phyloP scores from a whole-genome alignment of 2,329 filamentous ascomycete genomes.

The Colletotrichum sp. region DNA sequence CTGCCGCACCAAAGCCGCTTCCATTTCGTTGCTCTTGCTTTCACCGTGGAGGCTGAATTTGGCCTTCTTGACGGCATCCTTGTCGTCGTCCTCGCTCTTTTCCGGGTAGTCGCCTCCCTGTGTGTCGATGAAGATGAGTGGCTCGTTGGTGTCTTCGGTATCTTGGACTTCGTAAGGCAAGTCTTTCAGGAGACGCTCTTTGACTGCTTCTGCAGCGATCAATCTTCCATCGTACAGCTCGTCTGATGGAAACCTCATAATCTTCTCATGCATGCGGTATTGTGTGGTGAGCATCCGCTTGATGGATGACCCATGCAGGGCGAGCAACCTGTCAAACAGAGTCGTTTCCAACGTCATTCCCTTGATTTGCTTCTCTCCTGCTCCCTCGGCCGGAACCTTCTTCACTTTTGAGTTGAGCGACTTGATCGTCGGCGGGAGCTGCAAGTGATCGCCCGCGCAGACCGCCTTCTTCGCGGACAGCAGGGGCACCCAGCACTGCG shows the following conservation, averaged over 20 bases:
- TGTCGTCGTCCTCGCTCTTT: conserved; percentile 75
- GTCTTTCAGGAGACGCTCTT: conserved; percentile 74
- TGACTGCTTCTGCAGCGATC: conserved; percentile 80
- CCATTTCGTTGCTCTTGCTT: conserved; percentile 92
- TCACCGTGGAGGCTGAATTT: conserved; percentile 52
- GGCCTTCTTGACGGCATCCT: conserved; percentile 45
- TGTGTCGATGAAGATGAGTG: conserved; percentile 93
- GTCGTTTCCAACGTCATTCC: conserved; percentile 81
- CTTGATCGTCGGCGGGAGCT: conserved; percentile 94
- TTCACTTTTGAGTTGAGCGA: conserved; percentile 64
- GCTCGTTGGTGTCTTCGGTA: conserved; percentile 86
- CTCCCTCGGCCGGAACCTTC: conserved; percentile 30
- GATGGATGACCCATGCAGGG: conserved; percentile 79
- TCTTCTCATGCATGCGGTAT: conserved; percentile 96
- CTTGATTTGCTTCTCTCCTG: conserved; percentile 45
- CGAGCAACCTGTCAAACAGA: conserved; percentile 86
- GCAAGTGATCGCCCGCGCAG: conserved; percentile 91
- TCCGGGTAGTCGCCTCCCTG: conserved; percentile 94
- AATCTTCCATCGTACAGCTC: conserved; percentile 86
- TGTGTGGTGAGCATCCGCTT: conserved; percentile 97
- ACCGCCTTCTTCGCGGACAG: conserved; percentile 83
- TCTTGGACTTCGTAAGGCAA: conserved; percentile 79
- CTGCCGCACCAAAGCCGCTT: conserved; percentile 78
- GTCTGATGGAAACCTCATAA: conserved; percentile 93
- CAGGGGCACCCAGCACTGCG: conserved; percentile 95